Evolutionary conservation across 2,329 filamentous ascomycete genomes (phyloP).

Genomic region (Xylaria sp.): DNA sequence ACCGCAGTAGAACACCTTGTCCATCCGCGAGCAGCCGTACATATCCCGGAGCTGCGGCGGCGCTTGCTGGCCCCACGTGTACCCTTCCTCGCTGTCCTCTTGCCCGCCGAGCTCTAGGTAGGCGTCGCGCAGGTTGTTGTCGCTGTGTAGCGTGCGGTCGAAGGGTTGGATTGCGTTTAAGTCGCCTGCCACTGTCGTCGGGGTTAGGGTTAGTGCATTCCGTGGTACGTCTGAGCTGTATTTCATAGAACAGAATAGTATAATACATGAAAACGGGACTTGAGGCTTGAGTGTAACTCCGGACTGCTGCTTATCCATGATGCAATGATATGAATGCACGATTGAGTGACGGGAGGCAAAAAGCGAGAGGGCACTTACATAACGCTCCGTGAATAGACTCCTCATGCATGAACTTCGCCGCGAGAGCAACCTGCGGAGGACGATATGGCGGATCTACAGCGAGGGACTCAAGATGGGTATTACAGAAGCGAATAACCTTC

Average conservation of each 20-base stretch:
- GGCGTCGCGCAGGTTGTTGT: conserved; percentile 62
- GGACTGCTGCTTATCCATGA: too few species aligned
- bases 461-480: conserved; percentile 49
- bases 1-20: conserved; percentile 61
- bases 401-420: conserved; percentile 42
- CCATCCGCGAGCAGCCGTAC: conserved; percentile 64
- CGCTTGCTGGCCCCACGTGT: conserved; percentile 67
- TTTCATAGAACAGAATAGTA: background rate
- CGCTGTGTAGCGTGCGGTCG: conserved; percentile 58
- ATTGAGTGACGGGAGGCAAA: background rate
- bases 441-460: conserved; percentile 42
- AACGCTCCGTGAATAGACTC: conserved; percentile 54
- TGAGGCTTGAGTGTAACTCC: background rate
- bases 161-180: conserved; percentile 67
- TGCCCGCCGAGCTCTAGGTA: conserved; percentile 61
- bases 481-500: conserved; percentile 43
- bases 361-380: conserved; percentile 5
- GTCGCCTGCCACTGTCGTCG: conserved; percentile 59
- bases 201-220: background rate
- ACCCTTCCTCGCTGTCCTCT: conserved; percentile 60
- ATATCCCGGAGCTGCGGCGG: conserved; percentile 51
- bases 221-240: background rate
- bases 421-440: conserved; percentile 42
- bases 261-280: background rate
- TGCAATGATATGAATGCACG: background rate